Base-by-base conservation (phyloP, 345 rosid genomes). In the Pistacia atlantica region DNA sequence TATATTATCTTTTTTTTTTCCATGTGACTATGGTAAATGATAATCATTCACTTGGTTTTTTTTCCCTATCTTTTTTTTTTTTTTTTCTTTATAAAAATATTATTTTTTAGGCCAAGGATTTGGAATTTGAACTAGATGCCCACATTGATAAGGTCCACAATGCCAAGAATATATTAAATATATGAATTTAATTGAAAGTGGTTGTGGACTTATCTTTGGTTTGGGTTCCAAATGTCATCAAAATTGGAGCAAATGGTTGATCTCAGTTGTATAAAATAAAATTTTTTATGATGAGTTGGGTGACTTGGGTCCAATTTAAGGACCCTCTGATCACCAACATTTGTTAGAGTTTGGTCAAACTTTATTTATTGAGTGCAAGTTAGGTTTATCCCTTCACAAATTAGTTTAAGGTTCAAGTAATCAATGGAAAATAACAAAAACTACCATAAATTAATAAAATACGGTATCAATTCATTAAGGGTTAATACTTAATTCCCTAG, bases 11-110 rank as follows among this genome's bases (percentile, higher is more conserved):
- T 83, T 73, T 42, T 69, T 83, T 73, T 42, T 69, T 81, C 64
- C 88, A 67, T 79, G 88, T 74, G 84, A 80, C 48, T 73, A 60
- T n/a, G 28, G 13, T 61, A 49, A 48, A 45, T 16, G 8, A 58
- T 76, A 38, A 64, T 63, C 48, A 71, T 72, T 69, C 20, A 66
- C 38, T n/a, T 59, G 42, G 51, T 16, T 57, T 45, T 12, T 33
- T 13, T 18, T 5, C 22, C 22, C 25, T 65, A 28, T 22, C 42
- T 63, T 28, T 10, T n/a, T 52, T 22, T 70, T 22, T 31, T 1
- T 45, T 31, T n/a, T 65, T 62, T 42, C 46, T 42, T 38, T 7
- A 42, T 42, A 42, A 42, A 38, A 42, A 42, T 22, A 61, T 52
- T 11, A 6, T 10, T 54, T 75, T 58, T 11, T 3, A 25, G 22